Evolutionary conservation across 805 yeast species (phyloP).

Genomic region (Hanseniaspora osmophila): DNA sequence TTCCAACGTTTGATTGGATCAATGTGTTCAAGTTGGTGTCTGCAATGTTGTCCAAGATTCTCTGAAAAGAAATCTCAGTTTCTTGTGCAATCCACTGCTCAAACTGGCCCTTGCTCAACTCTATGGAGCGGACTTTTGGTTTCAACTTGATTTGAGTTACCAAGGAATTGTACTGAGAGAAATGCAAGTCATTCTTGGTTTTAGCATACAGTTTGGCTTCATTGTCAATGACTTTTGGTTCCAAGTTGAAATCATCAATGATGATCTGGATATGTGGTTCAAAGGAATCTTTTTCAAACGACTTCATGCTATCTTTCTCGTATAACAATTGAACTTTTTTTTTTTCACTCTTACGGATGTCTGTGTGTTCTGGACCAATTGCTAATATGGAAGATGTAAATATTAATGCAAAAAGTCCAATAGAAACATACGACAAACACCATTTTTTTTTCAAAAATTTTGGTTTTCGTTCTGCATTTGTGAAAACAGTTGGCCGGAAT

Average conservation of each 20-base stretch:
- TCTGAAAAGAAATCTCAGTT: constrained; percentile 26
- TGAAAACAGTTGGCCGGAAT: background rate
- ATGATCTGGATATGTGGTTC: background rate
- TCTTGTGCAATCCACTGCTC: constrained; percentile 34
- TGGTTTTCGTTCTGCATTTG: too few species aligned
- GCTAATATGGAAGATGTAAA: too few species aligned
- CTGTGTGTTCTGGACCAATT: too few species aligned
- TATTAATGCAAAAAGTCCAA: too few species aligned
- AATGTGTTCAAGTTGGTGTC: constrained; percentile 22
- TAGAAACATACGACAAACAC: too few species aligned
- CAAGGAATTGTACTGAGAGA: background rate
- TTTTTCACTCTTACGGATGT: too few species aligned
- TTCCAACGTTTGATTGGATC: constrained; percentile 18
- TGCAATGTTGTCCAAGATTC: constrained; percentile 36
- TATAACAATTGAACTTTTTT: too few species aligned
- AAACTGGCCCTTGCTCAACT: constrained; percentile 15
- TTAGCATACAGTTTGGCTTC: background rate
- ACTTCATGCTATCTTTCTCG: too few species aligned
- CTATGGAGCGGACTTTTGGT: constrained; percentile 1
- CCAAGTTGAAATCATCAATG: background rate
- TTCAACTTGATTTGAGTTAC: background rate
- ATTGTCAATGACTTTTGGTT: background rate
- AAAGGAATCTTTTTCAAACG: background rate
- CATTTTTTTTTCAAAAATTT: too few species aligned
- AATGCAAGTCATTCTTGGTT: background rate